Percentiles rank a stretch among this genome's conserved stretches.
Conservation (phyloP, 176 grass and related monocot species). For the Oryza glumipatula region DNA sequence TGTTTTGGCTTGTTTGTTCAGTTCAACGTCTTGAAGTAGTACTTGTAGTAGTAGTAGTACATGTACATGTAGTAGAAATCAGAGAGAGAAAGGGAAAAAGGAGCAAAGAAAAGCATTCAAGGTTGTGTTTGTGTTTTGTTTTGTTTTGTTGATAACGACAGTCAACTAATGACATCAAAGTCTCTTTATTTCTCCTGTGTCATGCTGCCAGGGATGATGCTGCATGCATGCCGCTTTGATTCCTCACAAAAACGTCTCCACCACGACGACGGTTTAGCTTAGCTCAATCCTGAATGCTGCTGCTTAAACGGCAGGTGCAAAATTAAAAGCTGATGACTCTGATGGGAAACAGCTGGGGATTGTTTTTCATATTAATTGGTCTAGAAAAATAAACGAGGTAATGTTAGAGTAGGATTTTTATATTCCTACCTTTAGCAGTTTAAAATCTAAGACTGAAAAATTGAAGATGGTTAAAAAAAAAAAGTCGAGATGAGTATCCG, state of each 20-base stretch:
- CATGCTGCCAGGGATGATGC: not conserved
- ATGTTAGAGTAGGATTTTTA: too few species aligned
- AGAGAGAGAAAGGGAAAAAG: not conserved
- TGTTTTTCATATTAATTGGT: too few species aligned
- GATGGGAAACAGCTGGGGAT: not conserved
- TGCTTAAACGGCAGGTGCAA: not conserved
- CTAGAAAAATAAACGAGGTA: too few species aligned
- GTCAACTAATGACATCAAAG: slow-evolving; percentile 45
- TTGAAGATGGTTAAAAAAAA: too few species aligned
- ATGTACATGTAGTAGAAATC: not conserved
- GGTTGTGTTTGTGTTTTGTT: not conserved
- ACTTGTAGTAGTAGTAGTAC: too few species aligned
- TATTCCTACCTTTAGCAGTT: too few species aligned
- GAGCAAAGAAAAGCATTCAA: not conserved
- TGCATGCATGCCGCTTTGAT: not conserved
- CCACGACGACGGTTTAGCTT: not conserved
- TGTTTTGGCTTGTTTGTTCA: not conserved
- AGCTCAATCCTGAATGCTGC: not conserved
- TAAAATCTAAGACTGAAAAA: too few species aligned
- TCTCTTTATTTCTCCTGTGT: not conserved
- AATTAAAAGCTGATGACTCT: not conserved
- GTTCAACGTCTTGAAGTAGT: not conserved
- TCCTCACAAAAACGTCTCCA: not conserved
- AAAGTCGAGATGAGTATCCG: too few species aligned
- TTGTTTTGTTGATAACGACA: slow-evolving; percentile 25